Conservation (phyloP, 1,284 basidiomycete species). For the Ustilago tritici region DNA sequence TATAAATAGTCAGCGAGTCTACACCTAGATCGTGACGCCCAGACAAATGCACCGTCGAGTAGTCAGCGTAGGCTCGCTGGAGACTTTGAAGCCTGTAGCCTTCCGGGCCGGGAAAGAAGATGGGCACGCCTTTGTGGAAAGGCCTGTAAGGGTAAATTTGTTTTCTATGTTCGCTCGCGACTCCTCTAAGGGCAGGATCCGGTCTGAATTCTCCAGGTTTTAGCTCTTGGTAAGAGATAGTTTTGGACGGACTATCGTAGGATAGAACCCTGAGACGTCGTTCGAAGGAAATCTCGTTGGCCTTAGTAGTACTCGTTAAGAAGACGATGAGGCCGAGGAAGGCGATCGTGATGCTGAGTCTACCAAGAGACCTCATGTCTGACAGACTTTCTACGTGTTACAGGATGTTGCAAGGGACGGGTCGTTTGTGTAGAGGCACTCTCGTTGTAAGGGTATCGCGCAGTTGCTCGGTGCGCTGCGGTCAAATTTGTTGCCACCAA, state of each 20-base stretch:
- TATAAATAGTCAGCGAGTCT: neutral
- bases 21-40: neutral
- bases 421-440: neutral
- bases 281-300: neutral
- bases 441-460: neutral
- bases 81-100: conserved; percentile 7
- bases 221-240: neutral
- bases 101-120: neutral
- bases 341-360: neutral
- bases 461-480: neutral
- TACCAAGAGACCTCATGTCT: neutral
- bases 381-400: neutral
- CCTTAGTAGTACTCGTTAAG: neutral
- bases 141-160: neutral
- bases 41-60: conserved; percentile 1
- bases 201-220: neutral
- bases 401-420: neutral
- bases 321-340: neutral
- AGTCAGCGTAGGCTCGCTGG: conserved; percentile 18
- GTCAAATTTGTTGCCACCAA: neutral
- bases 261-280: too few relatives aligned
- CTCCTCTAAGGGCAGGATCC: neutral
- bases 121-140: neutral
- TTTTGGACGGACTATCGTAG: neutral
- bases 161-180: neutral